Conservation (phyloP, 768 basidiomycete species). For the Lactifluus hygrophoroides region DNA sequence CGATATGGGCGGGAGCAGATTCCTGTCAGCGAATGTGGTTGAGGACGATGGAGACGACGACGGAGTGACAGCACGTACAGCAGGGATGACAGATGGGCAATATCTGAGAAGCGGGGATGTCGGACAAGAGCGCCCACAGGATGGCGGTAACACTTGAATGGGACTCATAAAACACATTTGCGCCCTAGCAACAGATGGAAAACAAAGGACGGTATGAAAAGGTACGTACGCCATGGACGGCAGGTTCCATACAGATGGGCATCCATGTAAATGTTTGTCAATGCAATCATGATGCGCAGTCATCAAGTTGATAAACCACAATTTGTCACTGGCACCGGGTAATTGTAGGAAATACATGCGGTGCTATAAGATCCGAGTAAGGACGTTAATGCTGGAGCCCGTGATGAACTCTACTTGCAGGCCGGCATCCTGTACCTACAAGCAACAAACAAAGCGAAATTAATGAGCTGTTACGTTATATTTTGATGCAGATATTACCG, state of each 20-base stretch:
- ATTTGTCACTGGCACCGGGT: constrained; percentile 7
- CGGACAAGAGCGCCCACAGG: background rate
- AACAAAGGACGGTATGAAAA: background rate
- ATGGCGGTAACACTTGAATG: background rate
- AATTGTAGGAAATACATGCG: constrained; percentile 9
- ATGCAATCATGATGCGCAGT: background rate
- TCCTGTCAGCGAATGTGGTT: constrained; percentile 2
- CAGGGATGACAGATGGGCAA: constrained; percentile 4
- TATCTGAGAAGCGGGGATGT: constrained; percentile 10
- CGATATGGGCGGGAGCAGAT: constrained; percentile 10
- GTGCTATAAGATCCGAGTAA: constrained; percentile 12
- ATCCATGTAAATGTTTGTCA: background rate
- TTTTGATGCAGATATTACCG: background rate
- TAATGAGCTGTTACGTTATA: constrained; percentile 11
- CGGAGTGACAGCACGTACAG: background rate
- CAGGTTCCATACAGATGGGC: background rate
- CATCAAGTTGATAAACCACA: constrained; percentile 1
- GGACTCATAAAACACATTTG: background rate
- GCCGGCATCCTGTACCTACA: background rate
- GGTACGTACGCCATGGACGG: background rate
- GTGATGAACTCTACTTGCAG: constrained; percentile 4
- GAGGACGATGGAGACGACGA: background rate
- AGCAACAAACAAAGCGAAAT: background rate
- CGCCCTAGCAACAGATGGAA: constrained; percentile 7
- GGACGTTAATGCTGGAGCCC: background rate